Conservation (phyloP, 228 moss, liverwort and hornwort species). For the Sphagnum fallax region DNA sequence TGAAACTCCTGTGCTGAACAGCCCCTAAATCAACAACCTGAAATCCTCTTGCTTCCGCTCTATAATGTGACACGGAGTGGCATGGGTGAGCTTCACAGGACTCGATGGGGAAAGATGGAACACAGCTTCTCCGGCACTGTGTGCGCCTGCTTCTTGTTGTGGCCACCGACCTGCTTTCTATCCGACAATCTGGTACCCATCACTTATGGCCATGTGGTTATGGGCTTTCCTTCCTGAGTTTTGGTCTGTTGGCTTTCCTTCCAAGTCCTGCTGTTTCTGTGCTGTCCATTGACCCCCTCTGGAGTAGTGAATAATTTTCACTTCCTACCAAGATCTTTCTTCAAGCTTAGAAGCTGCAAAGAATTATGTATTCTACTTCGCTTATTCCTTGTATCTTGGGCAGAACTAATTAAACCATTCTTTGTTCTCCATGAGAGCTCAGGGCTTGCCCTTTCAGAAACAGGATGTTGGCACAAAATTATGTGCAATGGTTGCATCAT, state of each 20-base stretch:
- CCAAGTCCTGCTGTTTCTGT: too few species aligned
- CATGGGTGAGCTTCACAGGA: conserved; percentile 20
- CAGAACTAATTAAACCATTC: too few species aligned
- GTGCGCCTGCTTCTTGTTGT: conserved; percentile 67
- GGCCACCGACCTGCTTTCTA: conserved; percentile 46
- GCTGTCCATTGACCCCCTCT: too few species aligned
- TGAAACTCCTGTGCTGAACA: too few species aligned
- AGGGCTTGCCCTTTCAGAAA: not conserved
- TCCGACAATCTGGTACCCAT: conserved; percentile 55
- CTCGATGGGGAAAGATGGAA: conserved; percentile 71
- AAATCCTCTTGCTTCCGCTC: too few species aligned
- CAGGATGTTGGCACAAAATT: not conserved
- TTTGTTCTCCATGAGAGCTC: too few species aligned
- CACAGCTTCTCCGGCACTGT: conserved; percentile 60
- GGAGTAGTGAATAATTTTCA: too few species aligned
- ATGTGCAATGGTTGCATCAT: too few species aligned
- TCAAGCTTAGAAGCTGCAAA: not conserved
- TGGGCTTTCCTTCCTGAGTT: not conserved
- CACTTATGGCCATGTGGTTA: too few species aligned
- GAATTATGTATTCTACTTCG: not conserved
- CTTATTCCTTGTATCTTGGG: not conserved
- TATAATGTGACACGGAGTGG: too few species aligned
- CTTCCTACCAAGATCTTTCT: not conserved
- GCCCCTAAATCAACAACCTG: too few species aligned
- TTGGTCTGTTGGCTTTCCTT: too few species aligned